Evolutionary conservation across 768 basidiomycete species (phyloP).

Genomic region (Tricholoma furcatifolium): DNA sequence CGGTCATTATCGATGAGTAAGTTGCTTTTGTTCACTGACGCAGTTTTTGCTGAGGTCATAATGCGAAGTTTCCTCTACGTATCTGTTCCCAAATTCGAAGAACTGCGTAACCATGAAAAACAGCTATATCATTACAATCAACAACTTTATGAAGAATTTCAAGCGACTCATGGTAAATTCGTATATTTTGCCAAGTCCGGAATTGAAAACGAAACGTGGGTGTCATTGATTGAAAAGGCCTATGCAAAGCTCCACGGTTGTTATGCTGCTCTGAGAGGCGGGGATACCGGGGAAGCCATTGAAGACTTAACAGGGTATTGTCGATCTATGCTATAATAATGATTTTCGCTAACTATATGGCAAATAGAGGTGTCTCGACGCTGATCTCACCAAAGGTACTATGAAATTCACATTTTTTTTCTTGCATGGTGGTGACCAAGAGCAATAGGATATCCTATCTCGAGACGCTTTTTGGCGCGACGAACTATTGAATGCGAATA

Average conservation of each 20-base stretch:
- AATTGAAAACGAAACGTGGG: conserved; percentile 53
- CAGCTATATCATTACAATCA: conserved; percentile 51
- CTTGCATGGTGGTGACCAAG: background rate
- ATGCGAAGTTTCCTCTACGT: conserved; percentile 38
- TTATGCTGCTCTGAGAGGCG: conserved; percentile 42
- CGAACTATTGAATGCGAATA: conserved; percentile 43
- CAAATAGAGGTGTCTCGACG: conserved; percentile 21
- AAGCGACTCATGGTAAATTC: conserved; percentile 44
- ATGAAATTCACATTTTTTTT: background rate
- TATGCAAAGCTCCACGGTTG: conserved; percentile 57
- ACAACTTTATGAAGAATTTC: conserved; percentile 40
- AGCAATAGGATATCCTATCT: conserved; percentile 45
- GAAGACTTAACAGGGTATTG: conserved; percentile 57
- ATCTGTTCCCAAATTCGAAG: conserved; percentile 42
- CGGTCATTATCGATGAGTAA: conserved; percentile 50
- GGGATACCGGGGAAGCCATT: conserved; percentile 46
- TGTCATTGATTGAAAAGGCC: conserved; percentile 57
- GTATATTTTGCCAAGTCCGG: conserved; percentile 50
- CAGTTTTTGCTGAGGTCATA: background rate
- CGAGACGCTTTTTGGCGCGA: conserved; percentile 48
- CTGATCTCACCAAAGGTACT: conserved; percentile 24
- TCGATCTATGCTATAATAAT: background rate
- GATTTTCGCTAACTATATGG: background rate
- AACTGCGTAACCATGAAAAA: conserved; percentile 33
- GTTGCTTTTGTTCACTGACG: conserved; percentile 19